Percentiles rank a stretch among this genome's conserved stretches.
phyloP scores from a whole-genome alignment of 2,329 filamentous ascomycete genomes.

The Penicillium rolfsii region DNA sequence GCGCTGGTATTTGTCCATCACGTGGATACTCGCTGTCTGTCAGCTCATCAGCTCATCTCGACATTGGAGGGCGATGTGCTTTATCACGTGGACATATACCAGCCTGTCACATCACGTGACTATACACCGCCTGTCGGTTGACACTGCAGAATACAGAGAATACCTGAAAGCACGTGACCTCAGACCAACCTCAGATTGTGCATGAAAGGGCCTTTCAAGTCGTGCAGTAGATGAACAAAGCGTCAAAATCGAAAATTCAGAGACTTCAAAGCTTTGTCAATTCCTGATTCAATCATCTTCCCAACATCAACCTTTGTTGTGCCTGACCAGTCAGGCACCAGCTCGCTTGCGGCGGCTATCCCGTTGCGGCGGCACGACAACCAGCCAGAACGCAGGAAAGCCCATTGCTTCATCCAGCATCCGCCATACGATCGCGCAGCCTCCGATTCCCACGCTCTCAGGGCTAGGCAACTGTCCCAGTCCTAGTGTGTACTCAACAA shows the following conservation, averaged over 20 bases:
- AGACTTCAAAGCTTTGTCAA: background rate
- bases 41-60: background rate
- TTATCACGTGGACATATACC: constrained; percentile 6
- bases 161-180: constrained; percentile 11
- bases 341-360: constrained; percentile 47
- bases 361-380: constrained; percentile 44
- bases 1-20: background rate
- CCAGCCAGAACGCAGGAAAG: constrained; percentile 44
- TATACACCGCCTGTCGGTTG: constrained; percentile 9
- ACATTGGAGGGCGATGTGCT: too few species aligned
- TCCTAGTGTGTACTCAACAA: constrained; percentile 12
- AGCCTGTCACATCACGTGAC: constrained; percentile 7
- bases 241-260: background rate
- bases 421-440: constrained; percentile 26
- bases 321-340: constrained; percentile 27
- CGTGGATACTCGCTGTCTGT: constrained; percentile 11
- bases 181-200: background rate
- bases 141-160: constrained; percentile 1
- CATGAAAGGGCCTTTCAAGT: background rate
- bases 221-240: background rate
- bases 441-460: constrained; percentile 20
- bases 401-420: constrained; percentile 39
- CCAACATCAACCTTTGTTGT: background rate
- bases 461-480: constrained; percentile 18
- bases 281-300: background rate